A percentile compares a stretch with the other conserved stretches of the same genome.
Conservation (phyloP, 768 basidiomycete genomes). For the Phylloporus sp. region DNA sequence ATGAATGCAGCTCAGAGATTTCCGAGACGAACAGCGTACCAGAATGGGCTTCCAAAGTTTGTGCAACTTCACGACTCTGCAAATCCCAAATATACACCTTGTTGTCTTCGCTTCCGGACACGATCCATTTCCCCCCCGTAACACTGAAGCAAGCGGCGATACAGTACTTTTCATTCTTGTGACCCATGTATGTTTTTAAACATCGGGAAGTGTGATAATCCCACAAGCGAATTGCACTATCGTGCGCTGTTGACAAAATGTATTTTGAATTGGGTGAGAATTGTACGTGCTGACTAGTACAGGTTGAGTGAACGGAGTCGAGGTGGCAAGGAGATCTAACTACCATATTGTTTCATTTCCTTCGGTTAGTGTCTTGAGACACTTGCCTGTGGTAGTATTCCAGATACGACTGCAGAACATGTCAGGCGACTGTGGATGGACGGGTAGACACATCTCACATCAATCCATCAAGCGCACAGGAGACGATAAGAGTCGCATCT, state of each 20-base stretch:
- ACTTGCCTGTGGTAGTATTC: slow-evolving; percentile 90
- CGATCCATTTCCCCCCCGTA: slow-evolving; percentile 85
- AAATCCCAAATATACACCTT: slow-evolving; percentile 91
- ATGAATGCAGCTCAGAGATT: not conserved
- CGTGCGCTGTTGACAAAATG: slow-evolving; percentile 90
- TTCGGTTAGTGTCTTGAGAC: slow-evolving; percentile 93
- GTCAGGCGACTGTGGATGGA: not conserved
- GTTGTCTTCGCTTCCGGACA: slow-evolving; percentile 88
- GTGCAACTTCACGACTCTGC: slow-evolving; percentile 81
- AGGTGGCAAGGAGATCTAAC: not conserved
- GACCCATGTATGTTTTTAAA: slow-evolving; percentile 86
- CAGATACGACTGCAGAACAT: slow-evolving; percentile 77
- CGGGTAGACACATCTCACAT: slow-evolving; percentile 56
- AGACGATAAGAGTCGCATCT: slow-evolving; percentile 89
- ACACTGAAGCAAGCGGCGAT: slow-evolving; percentile 82
- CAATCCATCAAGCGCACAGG: slow-evolving; percentile 87
- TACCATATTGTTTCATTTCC: slow-evolving; percentile 83
- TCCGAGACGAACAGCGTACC: slow-evolving; percentile 37
- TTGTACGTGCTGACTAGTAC: slow-evolving; percentile 74
- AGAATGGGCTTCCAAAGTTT: slow-evolving; percentile 71
- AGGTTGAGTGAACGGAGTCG: not conserved
- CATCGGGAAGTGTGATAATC: slow-evolving; percentile 89
- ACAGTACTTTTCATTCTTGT: slow-evolving; percentile 79
- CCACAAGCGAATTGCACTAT: slow-evolving; percentile 91
- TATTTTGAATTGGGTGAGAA: slow-evolving; percentile 97